A percentile compares a stretch with the other conserved stretches of the same genome.
These are phyloP conservation scores for Phytophthora pisi DNA, from an alignment of 352 stramenopile species.

Conservation along the genomic window DNA sequence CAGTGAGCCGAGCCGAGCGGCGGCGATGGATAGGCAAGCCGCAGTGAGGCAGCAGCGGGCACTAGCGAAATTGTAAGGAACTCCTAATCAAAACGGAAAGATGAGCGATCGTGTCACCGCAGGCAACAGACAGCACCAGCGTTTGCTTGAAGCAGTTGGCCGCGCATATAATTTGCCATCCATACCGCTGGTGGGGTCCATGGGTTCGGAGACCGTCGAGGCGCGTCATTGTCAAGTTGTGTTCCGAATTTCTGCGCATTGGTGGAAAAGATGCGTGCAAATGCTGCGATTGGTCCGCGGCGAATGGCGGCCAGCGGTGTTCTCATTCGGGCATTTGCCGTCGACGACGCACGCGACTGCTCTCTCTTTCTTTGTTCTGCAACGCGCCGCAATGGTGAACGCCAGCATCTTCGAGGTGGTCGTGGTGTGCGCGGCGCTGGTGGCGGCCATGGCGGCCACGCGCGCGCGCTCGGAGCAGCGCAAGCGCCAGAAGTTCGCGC, in stretches of 20 bases:
- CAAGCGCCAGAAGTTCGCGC: conserved; percentile 43
- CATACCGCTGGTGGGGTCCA: conserved; percentile 10
- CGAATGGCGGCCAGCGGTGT: conserved; percentile 8
- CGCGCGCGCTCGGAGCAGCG: conserved; percentile 51
- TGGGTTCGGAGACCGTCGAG: background rate
- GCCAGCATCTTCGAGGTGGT: conserved; percentile 49
- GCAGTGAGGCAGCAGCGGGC: conserved; percentile 1
- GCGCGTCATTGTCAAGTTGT: conserved; percentile 20
- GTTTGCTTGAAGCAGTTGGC: background rate
- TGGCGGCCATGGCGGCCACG: conserved; percentile 52
- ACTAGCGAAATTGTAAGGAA: conserved; percentile 28
- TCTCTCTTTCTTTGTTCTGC: background rate
- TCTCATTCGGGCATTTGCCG: conserved; percentile 14
- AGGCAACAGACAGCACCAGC: background rate
- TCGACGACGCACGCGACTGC: conserved; percentile 8
- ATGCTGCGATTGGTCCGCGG: conserved; percentile 5
- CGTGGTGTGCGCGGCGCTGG: conserved; percentile 51
- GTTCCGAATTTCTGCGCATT: conserved; percentile 23
- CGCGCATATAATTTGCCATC: background rate
- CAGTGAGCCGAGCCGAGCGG: conserved; percentile 36
- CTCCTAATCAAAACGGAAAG: background rate
- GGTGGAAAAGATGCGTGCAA: conserved; percentile 5
- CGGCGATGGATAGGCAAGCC: conserved; percentile 15
- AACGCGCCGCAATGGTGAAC: conserved; percentile 45
- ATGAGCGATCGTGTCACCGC: background rate